A percentile compares a stretch with the other conserved stretches of the same genome.
Evolutionary conservation across 2,329 filamentous ascomycete species (phyloP).

Genomic region (Penicillium rolfsii): DNA sequence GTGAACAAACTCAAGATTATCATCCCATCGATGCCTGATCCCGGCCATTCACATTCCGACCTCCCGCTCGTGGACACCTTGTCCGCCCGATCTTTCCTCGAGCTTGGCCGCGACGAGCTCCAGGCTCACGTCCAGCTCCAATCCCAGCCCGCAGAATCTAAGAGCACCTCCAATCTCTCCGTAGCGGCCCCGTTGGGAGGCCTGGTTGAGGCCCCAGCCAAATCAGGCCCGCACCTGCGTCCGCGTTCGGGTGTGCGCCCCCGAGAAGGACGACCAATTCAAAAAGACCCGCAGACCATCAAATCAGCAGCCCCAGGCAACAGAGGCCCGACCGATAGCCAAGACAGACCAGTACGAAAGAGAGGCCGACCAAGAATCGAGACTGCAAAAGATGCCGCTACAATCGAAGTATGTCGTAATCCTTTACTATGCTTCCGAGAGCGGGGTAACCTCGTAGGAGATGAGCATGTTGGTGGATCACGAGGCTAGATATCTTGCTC

Average conservation of each 20-base stretch:
- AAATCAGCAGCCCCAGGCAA: slow-evolving; percentile 7
- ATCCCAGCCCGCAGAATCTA: background rate
- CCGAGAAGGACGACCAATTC: background rate
- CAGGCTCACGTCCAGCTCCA: background rate
- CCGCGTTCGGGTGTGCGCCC: slow-evolving; percentile 8
- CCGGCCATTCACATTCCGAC: slow-evolving; percentile 6
- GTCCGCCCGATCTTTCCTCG: slow-evolving; percentile 28
- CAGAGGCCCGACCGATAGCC: slow-evolving; percentile 1
- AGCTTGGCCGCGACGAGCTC: slow-evolving; percentile 9
- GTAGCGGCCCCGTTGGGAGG: background rate
- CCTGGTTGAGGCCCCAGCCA: slow-evolving; percentile 1
- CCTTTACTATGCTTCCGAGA: background rate
- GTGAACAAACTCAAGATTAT: background rate
- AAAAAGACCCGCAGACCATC: slow-evolving; percentile 17
- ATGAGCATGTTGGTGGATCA: background rate
- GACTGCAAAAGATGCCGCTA: slow-evolving; percentile 26
- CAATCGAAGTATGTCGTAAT: slow-evolving; percentile 24
- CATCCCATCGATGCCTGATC: slow-evolving; percentile 11
- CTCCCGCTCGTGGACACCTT: slow-evolving; percentile 17
- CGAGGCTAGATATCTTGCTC: slow-evolving; percentile 4
- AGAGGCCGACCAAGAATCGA: slow-evolving; percentile 27
- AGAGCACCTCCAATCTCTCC: background rate
- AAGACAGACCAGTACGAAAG: slow-evolving; percentile 24
- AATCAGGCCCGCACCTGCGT: slow-evolving; percentile 13
- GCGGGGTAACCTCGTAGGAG: background rate